These are phyloP conservation scores for Brasenia schreberi DNA, from an alignment of 164 flowering plant species.

Conservation along the genomic window DNA sequence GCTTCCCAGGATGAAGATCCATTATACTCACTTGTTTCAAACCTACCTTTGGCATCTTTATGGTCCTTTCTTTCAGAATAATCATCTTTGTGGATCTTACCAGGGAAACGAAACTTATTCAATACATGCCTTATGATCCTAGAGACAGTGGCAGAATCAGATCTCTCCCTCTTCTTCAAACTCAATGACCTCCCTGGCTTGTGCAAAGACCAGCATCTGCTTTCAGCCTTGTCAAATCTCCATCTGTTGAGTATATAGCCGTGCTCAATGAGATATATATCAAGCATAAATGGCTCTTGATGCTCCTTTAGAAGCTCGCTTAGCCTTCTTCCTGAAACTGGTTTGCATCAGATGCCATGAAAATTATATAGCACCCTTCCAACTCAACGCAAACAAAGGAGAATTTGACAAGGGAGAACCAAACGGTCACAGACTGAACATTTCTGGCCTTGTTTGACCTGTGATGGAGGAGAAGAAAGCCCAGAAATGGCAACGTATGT, in stretches of 20 bases:
- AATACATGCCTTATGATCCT: constrained; percentile 21
- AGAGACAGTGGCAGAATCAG: constrained; percentile 10
- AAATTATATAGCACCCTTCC: neutral
- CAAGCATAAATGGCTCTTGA: constrained; percentile 61
- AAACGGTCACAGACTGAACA: neutral
- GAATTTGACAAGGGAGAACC: neutral
- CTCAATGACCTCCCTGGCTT: constrained; percentile 1
- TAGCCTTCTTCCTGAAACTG: constrained; percentile 18
- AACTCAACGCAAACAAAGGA: neutral
- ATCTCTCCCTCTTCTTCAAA: constrained; percentile 10
- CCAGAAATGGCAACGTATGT: neutral
- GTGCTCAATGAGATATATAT: constrained; percentile 41
- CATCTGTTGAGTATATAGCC: constrained; percentile 18
- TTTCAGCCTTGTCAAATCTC: constrained; percentile 5
- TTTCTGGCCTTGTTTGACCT: neutral
- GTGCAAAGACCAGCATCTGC: constrained; percentile 8
- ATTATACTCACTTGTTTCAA: constrained; percentile 11
- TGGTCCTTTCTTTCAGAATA: neutral
- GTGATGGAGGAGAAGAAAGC: neutral
- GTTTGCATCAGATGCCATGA: constrained; percentile 17
- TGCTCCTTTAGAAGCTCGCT: constrained; percentile 43
- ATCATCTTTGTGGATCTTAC: neutral
- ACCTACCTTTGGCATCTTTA: neutral
- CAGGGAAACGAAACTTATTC: constrained; percentile 16
- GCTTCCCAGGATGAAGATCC: constrained; percentile 27